Evolutionary conservation across 2,329 filamentous ascomycete genomes (phyloP).

Genomic region (Sporothrix phasma): DNA sequence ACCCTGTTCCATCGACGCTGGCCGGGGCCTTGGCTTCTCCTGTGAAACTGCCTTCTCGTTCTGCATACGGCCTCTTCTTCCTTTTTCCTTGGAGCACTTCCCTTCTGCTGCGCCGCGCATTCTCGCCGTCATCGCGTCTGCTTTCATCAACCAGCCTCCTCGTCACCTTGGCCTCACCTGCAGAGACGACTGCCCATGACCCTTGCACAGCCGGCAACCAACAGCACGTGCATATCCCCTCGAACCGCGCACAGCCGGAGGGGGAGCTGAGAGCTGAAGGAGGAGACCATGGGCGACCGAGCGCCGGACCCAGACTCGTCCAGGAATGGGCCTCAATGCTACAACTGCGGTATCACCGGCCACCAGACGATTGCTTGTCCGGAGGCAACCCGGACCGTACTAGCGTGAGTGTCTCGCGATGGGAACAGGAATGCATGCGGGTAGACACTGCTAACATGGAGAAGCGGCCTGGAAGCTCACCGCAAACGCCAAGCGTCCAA

Average conservation of each 20-base stretch:
- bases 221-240: not conserved
- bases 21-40: not conserved
- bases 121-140: not conserved
- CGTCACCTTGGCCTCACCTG: not conserved
- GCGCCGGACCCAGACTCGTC: slow-evolving; percentile 24
- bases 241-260: not conserved
- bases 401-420: slow-evolving; percentile 36
- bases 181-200: not conserved
- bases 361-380: slow-evolving; percentile 47
- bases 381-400: slow-evolving; percentile 37
- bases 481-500: slow-evolving; percentile 19
- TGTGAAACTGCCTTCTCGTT: not conserved
- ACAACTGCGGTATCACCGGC: slow-evolving; percentile 42
- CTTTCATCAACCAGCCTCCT: not conserved
- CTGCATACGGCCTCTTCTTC: not conserved
- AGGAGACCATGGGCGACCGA: slow-evolving; percentile 18
- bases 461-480: slow-evolving; percentile 22
- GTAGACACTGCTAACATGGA: no score
- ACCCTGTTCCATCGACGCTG: not conserved
- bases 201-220: not conserved
- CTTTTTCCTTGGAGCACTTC: no score
- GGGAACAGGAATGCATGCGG: not conserved
- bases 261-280: not conserved
- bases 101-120: not conserved
- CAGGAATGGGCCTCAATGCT: slow-evolving; percentile 34